Percentiles rank a stretch among this genome's conserved stretches.
Evolutionary conservation across 306 rosid genomes (phyloP).

Genomic region (Leucaena leucocephala): DNA sequence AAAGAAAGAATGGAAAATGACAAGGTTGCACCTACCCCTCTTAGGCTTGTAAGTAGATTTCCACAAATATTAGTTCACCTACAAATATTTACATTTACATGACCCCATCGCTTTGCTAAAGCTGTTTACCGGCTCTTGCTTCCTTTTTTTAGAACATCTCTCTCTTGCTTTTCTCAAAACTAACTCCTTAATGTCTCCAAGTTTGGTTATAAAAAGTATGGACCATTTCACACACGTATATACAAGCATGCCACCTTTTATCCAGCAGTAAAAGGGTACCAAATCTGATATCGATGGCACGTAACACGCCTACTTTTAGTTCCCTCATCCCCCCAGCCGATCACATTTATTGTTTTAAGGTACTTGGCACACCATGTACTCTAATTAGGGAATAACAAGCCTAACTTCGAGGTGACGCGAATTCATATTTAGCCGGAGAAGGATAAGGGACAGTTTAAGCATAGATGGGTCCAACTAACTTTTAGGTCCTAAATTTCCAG

Average conservation of each 20-base stretch:
- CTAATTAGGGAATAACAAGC: background rate
- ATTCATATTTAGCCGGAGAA: background rate
- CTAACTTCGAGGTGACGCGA: background rate
- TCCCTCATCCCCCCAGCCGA: background rate
- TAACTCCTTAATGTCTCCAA: background rate
- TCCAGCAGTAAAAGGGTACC: background rate
- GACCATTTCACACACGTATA: background rate
- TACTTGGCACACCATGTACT: background rate
- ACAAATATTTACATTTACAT: background rate
- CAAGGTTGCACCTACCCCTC: background rate
- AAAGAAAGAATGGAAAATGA: background rate
- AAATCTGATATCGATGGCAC: background rate
- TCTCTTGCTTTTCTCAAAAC: background rate
- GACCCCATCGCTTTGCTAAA: background rate
- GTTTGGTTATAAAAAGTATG: conserved; percentile 12
- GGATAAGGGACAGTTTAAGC: background rate
- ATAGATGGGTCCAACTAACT: background rate
- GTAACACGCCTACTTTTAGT: no score
- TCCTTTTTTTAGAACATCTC: background rate
- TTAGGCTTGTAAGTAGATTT: conserved; percentile 2
- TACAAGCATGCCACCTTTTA: background rate
- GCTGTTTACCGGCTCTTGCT: background rate
- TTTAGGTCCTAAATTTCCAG: no score
- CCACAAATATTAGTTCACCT: conserved; percentile 28
- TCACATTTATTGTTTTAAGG: conserved; percentile 5